These are phyloP conservation scores for Tricholoma bakamatsutake DNA, from an alignment of 768 basidiomycete species.

Conservation along the genomic window DNA sequence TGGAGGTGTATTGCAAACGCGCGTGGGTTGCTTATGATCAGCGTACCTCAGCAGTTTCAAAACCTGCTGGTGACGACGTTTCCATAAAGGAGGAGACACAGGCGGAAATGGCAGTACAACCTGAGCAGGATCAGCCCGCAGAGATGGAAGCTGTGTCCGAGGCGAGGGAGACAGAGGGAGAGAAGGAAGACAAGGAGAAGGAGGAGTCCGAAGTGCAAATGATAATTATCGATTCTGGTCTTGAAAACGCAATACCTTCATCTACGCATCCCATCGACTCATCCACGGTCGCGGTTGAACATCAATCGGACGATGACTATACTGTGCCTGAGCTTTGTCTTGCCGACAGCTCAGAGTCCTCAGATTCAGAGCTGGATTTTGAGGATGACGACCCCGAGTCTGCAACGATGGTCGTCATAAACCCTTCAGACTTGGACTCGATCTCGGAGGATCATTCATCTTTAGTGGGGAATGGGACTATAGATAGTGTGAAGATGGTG, in stretches of 20 bases:
- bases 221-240: background rate
- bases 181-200: no score
- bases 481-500: background rate
- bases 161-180: no score
- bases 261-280: background rate
- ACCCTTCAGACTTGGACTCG: background rate
- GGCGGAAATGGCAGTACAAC: background rate
- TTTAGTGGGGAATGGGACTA: no score
- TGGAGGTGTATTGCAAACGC: constrained; percentile 43
- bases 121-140: background rate
- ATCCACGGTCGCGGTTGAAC: background rate
- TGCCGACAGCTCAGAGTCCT: background rate
- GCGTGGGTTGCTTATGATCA: constrained; percentile 26
- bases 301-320: background rate
- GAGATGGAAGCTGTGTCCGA: background rate
- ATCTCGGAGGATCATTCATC: background rate
- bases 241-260: background rate
- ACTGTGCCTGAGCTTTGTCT: background rate
- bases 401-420: background rate
- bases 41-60: background rate
- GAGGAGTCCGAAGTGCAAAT: background rate
- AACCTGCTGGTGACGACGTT: background rate
- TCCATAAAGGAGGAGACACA: background rate
- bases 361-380: background rate
- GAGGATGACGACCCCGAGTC: background rate